Conservation (phyloP, 1,284 basidiomycete species). For the Stereum hirsutum region DNA sequence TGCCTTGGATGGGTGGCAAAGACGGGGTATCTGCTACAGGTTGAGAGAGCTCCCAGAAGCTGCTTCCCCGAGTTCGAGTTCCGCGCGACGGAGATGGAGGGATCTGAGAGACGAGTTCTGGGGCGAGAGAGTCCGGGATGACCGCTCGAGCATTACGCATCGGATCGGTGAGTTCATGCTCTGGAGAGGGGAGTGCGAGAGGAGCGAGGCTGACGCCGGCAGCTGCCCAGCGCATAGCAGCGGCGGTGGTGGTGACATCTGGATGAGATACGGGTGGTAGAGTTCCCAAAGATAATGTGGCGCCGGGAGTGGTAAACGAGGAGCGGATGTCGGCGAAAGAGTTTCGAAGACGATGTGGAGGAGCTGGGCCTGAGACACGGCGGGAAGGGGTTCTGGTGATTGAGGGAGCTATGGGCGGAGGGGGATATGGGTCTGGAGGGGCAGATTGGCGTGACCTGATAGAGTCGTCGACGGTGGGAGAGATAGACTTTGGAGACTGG, state of each 20-base stretch:
- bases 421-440: too few relatives aligned
- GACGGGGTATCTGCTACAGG: conserved; percentile 26
- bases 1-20: conserved; percentile 20
- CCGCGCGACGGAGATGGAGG: conserved; percentile 31
- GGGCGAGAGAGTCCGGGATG: conserved; percentile 53
- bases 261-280: conserved; percentile 26
- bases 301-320: conserved; percentile 18
- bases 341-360: conserved; percentile 41
- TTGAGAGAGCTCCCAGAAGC: conserved; percentile 64
- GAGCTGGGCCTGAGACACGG: conserved; percentile 7
- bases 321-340: conserved; percentile 43
- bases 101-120: conserved; percentile 15
- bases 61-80: conserved; percentile 47
- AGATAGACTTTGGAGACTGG: neutral
- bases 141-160: conserved; percentile 64
- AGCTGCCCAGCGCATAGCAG: conserved; percentile 78
- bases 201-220: conserved; percentile 69
- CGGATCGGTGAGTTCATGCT: conserved; percentile 80
- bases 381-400: conserved; percentile 11
- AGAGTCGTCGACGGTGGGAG: neutral
- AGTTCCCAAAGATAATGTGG: conserved; percentile 16
- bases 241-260: conserved; percentile 63
- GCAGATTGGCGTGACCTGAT: neutral
- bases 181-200: conserved; percentile 76
- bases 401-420: conserved; percentile 4